Evolutionary conservation across 2,329 filamentous ascomycete species (phyloP).

Genomic region (Arachnomyces sp.): DNA sequence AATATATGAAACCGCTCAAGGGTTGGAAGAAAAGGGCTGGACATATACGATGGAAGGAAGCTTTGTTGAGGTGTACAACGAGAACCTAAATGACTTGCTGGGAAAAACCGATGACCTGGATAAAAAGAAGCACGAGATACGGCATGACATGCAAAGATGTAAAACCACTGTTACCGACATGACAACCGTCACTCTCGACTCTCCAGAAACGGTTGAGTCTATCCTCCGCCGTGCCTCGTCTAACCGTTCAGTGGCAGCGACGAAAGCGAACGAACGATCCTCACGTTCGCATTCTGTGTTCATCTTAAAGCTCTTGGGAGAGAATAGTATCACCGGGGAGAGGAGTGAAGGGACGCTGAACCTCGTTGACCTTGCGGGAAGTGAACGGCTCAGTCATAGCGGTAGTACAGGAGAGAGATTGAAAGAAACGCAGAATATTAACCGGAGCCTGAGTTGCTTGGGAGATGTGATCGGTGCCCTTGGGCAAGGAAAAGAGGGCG

Average conservation of each 20-base stretch:
- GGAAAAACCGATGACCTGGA: constrained; percentile 62
- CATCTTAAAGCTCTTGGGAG: constrained; percentile 63
- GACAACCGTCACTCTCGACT: constrained; percentile 68
- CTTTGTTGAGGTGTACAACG: constrained; percentile 97
- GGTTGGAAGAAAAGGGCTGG: constrained; percentile 87
- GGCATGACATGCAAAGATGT: constrained; percentile 74
- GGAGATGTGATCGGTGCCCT: constrained; percentile 92
- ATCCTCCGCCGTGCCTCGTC: constrained; percentile 74
- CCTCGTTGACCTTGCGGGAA: constrained; percentile 89
- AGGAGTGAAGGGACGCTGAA: constrained; percentile 89
- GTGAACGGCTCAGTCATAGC: constrained; percentile 80
- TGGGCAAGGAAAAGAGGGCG: constrained; percentile 68
- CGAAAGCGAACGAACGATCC: constrained; percentile 93
- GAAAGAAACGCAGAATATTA: constrained; percentile 95
- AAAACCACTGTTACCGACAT: constrained; percentile 77
- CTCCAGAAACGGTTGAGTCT: constrained; percentile 67
- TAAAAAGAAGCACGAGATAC: constrained; percentile 80
- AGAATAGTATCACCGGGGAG: constrained; percentile 69
- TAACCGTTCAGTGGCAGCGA: constrained; percentile 88
- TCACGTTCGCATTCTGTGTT: constrained; percentile 95
- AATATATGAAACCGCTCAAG: constrained; percentile 81
- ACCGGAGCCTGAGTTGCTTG: constrained; percentile 83
- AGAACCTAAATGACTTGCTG: constrained; percentile 87
- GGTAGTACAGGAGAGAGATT: constrained; percentile 78
- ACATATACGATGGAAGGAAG: constrained; percentile 87